phyloP scores from a whole-genome alignment of 306 rosid genomes.

The Cyclanthera cordifolia region DNA sequence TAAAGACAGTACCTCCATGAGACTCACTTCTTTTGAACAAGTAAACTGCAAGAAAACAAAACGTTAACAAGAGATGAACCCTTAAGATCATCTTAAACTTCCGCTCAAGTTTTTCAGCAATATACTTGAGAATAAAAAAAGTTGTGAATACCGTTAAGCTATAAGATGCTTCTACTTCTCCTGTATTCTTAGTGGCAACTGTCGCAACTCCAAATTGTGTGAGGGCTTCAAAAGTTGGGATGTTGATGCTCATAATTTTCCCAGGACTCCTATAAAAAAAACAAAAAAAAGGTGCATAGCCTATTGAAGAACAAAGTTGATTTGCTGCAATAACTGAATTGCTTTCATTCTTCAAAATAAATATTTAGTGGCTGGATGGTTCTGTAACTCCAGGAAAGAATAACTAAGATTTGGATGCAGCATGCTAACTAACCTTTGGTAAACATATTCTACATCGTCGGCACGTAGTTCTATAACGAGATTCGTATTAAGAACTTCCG shows the following conservation, averaged over 20 bases:
- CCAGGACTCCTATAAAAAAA: constrained; percentile 70
- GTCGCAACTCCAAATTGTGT: constrained; percentile 81
- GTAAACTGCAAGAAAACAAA: constrained; percentile 55
- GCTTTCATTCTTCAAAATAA: not conserved
- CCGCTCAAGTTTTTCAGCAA: not conserved
- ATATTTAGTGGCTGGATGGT: not conserved
- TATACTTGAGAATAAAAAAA: not conserved
- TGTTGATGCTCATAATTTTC: constrained; percentile 59
- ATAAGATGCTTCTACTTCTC: constrained; percentile 94
- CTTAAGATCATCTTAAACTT: not conserved
- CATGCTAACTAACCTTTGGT: constrained; percentile 50
- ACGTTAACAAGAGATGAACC: no score
- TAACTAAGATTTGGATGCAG: not conserved
- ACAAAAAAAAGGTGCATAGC: not conserved
- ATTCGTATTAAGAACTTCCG: constrained; percentile 86
- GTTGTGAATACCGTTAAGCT: constrained; percentile 61
- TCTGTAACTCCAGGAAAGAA: not conserved
- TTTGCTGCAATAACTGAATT: not conserved
- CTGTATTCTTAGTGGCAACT: constrained; percentile 62
- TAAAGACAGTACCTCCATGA: constrained; percentile 62
- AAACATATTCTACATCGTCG: constrained; percentile 80
- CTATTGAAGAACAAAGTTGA: not conserved
- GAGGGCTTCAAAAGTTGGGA: constrained; percentile 80
- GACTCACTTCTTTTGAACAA: constrained; percentile 74
- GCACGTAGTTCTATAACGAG: constrained; percentile 82